Percentiles rank a stretch among this genome's conserved stretches.
phyloP scores from a whole-genome alignment of 202 grass and related monocot genomes.

The Cymbopogon flexuosus region DNA sequence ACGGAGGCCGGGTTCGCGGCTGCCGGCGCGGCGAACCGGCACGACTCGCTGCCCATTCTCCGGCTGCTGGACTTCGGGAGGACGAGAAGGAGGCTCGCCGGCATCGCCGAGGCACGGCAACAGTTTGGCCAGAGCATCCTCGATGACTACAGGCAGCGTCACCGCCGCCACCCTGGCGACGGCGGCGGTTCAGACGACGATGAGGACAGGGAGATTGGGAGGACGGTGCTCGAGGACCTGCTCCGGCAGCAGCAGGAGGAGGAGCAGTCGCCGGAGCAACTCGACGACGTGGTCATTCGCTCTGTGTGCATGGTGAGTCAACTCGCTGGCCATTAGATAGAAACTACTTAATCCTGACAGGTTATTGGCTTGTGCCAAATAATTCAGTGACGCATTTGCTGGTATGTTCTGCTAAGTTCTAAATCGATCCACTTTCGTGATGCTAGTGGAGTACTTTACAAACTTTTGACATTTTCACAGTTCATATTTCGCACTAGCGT shows the following conservation, averaged over 20 bases:
- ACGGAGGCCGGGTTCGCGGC: slow-evolving; percentile 29
- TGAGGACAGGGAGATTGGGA: neutral
- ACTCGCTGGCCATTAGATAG: neutral
- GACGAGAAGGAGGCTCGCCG: slow-evolving; percentile 7
- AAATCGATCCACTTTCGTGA: neutral
- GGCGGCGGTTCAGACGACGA: neutral
- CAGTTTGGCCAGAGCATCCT: slow-evolving; percentile 42
- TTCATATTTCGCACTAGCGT: neutral
- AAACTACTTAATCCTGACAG: too few relatives aligned
- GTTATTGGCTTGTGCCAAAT: too few relatives aligned
- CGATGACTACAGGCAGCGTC: slow-evolving; percentile 36
- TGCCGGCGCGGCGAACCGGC: slow-evolving; percentile 28
- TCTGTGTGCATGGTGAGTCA: slow-evolving; percentile 36
- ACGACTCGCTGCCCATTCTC: slow-evolving; percentile 46
- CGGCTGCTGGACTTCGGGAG: slow-evolving; percentile 36
- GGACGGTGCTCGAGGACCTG: slow-evolving; percentile 51
- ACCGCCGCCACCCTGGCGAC: neutral
- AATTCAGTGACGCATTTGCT: too few relatives aligned
- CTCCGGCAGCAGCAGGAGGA: slow-evolving; percentile 37
- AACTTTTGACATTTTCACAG: neutral
- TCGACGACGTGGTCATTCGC: slow-evolving; percentile 42
- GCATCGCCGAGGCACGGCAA: slow-evolving; percentile 15
- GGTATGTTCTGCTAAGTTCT: too few relatives aligned
- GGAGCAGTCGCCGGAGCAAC: slow-evolving; percentile 35
- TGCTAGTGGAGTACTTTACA: neutral